Conservation (phyloP, 768 basidiomycete genomes). For the Pleurotus djamor region DNA sequence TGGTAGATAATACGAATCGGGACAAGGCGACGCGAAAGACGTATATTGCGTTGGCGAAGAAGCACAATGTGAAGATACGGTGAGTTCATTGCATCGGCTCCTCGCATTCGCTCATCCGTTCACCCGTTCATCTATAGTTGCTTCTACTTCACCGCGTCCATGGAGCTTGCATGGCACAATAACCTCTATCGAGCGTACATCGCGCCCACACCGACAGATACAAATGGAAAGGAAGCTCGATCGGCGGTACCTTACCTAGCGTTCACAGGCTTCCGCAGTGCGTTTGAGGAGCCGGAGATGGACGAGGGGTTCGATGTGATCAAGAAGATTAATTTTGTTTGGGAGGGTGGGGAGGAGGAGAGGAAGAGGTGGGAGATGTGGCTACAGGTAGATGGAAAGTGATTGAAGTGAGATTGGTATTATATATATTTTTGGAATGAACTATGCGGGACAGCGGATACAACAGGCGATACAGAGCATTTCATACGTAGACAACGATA, state of each 20-base stretch:
- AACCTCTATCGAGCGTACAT: conserved; percentile 83
- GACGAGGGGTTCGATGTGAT: conserved; percentile 81
- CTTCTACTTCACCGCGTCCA: conserved; percentile 69
- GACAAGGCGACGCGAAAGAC: conserved; percentile 62
- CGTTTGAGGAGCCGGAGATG: conserved; percentile 63
- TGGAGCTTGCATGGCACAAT: conserved; percentile 92
- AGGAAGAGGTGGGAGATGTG: conserved; percentile 77
- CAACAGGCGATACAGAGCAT: too few relatives aligned
- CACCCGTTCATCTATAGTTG: conserved; percentile 42
- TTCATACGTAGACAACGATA: not conserved
- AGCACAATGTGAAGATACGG: conserved; percentile 55
- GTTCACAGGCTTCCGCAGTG: conserved; percentile 53
- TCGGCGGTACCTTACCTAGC: conserved; percentile 58
- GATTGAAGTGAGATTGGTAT: conserved; percentile 5
- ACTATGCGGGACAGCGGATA: not conserved
- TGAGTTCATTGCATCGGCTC: conserved; percentile 18
- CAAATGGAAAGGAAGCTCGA: conserved; percentile 38
- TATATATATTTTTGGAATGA: too few relatives aligned
- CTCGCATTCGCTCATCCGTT: too few relatives aligned
- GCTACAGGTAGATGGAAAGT: conserved; percentile 79
- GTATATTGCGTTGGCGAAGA: conserved; percentile 70
- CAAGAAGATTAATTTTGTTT: conserved; percentile 76
- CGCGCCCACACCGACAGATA: conserved; percentile 39
- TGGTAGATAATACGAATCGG: conserved; percentile 92
- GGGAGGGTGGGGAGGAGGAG: conserved; percentile 75